A percentile compares a stretch with the other conserved stretches of the same genome.
These are phyloP conservation scores for Fagopyrum homotropicum DNA, from an alignment of 148 eudicot species.

Conservation along the genomic window DNA sequence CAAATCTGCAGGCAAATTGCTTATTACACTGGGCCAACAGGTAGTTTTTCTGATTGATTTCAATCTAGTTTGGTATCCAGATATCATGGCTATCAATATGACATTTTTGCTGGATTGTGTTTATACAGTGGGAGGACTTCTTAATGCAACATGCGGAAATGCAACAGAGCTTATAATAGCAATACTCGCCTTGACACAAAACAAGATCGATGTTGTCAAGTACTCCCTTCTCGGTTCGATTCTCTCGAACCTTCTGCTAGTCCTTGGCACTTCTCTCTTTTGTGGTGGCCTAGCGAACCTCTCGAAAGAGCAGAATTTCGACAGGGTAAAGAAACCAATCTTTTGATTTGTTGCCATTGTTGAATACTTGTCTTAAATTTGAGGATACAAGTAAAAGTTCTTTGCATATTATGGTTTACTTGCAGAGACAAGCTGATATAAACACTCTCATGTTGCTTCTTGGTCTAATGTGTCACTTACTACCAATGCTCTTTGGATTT, in stretches of 20 bases:
- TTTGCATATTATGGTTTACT: not conserved
- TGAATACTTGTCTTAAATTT: not conserved
- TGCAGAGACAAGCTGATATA: constrained; percentile 91
- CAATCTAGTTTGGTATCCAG: no score
- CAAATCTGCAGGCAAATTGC: constrained; percentile 73
- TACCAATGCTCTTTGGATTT: constrained; percentile 50
- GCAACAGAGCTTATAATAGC: constrained; percentile 93
- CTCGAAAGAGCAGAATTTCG: constrained; percentile 60
- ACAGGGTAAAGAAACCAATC: constrained; percentile 41
- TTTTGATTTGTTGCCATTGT: not conserved
- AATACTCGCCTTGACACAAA: constrained; percentile 51
- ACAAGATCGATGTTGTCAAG: constrained; percentile 78
- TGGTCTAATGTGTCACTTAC: constrained; percentile 66
- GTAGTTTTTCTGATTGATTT: constrained; percentile 24
- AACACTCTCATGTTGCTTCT: constrained; percentile 60
- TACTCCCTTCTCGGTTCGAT: constrained; percentile 89
- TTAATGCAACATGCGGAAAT: constrained; percentile 97
- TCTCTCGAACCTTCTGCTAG: constrained; percentile 88
- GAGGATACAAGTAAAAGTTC: not conserved
- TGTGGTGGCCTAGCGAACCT: constrained; percentile 86
- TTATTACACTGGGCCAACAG: constrained; percentile 86
- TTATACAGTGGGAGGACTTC: constrained; percentile 65
- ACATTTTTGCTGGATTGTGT: not conserved
- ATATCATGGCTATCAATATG: not conserved
- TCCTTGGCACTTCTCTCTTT: constrained; percentile 83